Base-by-base conservation (phyloP, 257 asterid species). In the Buddleja alternifolia region DNA sequence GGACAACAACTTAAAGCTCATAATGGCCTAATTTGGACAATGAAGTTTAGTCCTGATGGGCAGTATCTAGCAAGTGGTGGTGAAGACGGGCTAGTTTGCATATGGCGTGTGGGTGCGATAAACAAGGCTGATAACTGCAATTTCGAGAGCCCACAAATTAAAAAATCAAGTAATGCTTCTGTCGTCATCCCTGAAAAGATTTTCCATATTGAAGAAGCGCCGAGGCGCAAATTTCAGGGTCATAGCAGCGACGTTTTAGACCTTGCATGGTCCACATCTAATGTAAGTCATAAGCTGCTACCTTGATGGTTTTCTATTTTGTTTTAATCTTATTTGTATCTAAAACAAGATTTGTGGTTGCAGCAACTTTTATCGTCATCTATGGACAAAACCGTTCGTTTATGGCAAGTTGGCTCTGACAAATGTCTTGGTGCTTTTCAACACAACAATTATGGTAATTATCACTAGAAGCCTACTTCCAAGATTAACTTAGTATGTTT, bases 21-120 rank as follows among this genome's bases (percentile, higher is more conserved):
- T 45, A 46, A 61, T 0, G 97, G 97, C 16, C 71, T 67, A 20
- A 86, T 92, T 34, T 67, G 85, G 90, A 71, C 93, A 1, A 83
- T 92, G 96, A 88, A 85, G 81, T 90, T 88, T 50, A 90, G 98
- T 41, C 93, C 91, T 0, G 93, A 92, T 60, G 93, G 97, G 7
- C 73, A 75, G 16, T 88, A 71, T 82, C 60, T 92, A 48, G 97
- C 98, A 8, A 90, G 86, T 69, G 96, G 91, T 0, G 96, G 98
- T 45, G 95, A 82, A 75, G 97, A 92, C 42, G 96, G 98, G 32
- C 64, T 88, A 0, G 85, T 92, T 62, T 85, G 93, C 39, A 37
- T 93, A 39, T 86, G 96, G 96, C 76, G 81, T 17, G 85, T 86
- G 21, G 61, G 75, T 5, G 66, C 34, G 25, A 67, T 70, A 3